Conservation (phyloP, 495 filamentous ascomycete genomes). For the Lindgomyces ingoldianus region DNA sequence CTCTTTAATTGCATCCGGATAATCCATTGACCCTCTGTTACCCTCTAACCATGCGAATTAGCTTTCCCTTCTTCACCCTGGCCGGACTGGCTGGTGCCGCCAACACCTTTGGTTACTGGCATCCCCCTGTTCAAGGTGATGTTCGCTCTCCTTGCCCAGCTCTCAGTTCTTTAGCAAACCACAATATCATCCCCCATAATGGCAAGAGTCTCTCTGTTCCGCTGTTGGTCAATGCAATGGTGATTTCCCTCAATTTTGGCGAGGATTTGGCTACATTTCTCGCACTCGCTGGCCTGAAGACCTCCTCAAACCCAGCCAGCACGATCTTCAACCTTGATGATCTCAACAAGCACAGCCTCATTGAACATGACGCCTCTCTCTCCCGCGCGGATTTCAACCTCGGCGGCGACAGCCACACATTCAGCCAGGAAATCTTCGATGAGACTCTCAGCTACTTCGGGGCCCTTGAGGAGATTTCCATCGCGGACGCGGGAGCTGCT, state of each 20-base stretch:
- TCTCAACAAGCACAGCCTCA: constrained; percentile 38
- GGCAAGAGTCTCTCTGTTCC: constrained; percentile 33
- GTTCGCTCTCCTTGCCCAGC: constrained; percentile 38
- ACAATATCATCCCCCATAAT: constrained; percentile 35
- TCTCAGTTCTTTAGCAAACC: constrained; percentile 42
- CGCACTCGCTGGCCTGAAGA: constrained; percentile 14
- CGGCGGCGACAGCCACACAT: constrained; percentile 27
- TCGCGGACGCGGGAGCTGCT: constrained; percentile 22
- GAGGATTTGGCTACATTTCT: constrained; percentile 27
- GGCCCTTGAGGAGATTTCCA: constrained; percentile 17
- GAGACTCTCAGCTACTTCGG: constrained; percentile 20
- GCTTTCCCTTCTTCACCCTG: not conserved
- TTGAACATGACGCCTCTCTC: constrained; percentile 41
- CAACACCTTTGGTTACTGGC: not conserved
- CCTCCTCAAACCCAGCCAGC: constrained; percentile 15
- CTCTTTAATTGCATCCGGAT: too few relatives aligned
- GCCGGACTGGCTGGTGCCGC: not conserved
- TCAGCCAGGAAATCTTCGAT: constrained; percentile 30
- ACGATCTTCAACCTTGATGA: constrained; percentile 34
- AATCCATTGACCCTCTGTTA: not conserved
- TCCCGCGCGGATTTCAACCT: not conserved
- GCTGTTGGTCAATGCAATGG: constrained; percentile 23
- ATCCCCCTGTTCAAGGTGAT: constrained; percentile 23
- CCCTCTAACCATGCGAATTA: not conserved
- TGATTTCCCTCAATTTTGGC: constrained; percentile 30